phyloP scores from a whole-genome alignment of 192 early-diverging fungal genomes.

The Rhizoclosmatium globosum region DNA sequence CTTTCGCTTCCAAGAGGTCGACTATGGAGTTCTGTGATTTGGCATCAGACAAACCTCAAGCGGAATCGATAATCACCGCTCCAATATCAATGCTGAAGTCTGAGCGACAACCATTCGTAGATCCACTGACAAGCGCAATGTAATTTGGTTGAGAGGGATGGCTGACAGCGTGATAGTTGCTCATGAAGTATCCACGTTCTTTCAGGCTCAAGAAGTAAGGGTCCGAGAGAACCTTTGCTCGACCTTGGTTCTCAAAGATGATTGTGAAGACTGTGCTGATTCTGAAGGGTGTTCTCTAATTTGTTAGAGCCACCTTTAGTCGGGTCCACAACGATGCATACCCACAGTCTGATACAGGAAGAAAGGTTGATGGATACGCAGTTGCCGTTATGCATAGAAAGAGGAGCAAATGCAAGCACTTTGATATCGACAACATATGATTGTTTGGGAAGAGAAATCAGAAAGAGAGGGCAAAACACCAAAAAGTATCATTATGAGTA shows the following conservation, averaged over 20 bases:
- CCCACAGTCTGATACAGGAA: too few species aligned
- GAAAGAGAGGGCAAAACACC: too few species aligned
- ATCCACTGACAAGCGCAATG: conserved; percentile 55
- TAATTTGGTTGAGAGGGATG: conserved; percentile 65
- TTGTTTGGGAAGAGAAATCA: too few species aligned
- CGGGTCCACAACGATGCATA: too few species aligned
- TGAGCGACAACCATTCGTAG: not conserved
- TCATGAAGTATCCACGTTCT: conserved; percentile 18
- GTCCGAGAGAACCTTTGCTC: not conserved
- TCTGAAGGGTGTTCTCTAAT: not conserved
- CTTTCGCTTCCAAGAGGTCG: conserved; percentile 38
- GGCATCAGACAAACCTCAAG: not conserved
- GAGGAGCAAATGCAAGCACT: too few species aligned
- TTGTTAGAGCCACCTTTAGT: too few species aligned
- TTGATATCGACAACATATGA: too few species aligned
- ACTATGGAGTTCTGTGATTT: conserved; percentile 13
- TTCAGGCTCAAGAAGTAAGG: conserved; percentile 16
- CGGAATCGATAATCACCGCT: not conserved
- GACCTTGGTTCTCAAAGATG: conserved; percentile 20
- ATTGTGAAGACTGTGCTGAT: conserved; percentile 25
- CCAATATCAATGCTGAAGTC: not conserved
- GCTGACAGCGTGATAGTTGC: conserved; percentile 1
- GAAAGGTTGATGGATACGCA: too few species aligned
- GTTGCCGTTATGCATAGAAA: too few species aligned
- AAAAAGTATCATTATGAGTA: too few species aligned